phyloP scores from a whole-genome alignment of 441 rosid genomes.

The Oxalis stricta region DNA sequence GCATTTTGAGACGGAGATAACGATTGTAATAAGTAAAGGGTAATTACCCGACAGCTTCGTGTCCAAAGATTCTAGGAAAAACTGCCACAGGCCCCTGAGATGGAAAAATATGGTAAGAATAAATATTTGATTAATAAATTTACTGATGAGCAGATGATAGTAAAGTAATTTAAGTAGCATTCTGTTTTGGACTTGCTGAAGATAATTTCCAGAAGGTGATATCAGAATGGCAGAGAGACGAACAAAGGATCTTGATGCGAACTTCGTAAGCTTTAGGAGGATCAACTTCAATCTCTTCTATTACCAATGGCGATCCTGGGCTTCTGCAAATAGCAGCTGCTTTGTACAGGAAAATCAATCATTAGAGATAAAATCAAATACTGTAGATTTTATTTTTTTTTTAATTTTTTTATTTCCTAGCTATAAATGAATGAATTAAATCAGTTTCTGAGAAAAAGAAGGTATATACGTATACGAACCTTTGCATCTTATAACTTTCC shows the following conservation, averaged over 20 bases:
- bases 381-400: not conserved
- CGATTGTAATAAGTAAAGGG: not conserved
- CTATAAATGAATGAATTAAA: not conserved
- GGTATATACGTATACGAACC: too few species aligned
- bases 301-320: constrained; percentile 37
- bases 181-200: constrained; percentile 13
- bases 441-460: not conserved
- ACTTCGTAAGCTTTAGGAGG: constrained; percentile 64
- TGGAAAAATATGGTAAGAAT: not conserved
- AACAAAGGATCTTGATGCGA: constrained; percentile 53
- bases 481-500: constrained; percentile 27
- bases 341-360: not conserved
- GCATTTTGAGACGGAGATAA: not conserved
- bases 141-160: too few species aligned
- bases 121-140: not conserved
- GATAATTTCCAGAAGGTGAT: constrained; percentile 34
- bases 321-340: constrained; percentile 49
- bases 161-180: too few species aligned
- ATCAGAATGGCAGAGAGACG: constrained; percentile 55
- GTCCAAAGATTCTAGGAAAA: constrained; percentile 53
- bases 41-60: constrained; percentile 60
- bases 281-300: constrained; percentile 61
- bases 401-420: too few species aligned
- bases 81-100: constrained; percentile 26
- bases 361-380: not conserved